Evolutionary conservation across 768 basidiomycete species (phyloP).

Genomic region (Mycena rebaudengoi): DNA sequence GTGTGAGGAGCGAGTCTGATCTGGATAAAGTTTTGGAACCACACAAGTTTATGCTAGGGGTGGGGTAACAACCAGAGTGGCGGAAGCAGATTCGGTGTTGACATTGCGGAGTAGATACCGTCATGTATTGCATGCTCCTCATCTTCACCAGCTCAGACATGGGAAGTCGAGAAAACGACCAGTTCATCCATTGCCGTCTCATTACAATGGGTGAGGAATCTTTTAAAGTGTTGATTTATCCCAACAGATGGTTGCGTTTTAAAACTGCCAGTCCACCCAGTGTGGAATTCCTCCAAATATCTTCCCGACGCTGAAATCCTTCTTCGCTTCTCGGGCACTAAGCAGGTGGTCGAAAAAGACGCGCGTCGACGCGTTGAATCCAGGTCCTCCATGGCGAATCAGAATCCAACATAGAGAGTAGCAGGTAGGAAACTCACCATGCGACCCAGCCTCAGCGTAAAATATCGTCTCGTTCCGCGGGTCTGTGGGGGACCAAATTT

Average conservation of each 20-base stretch:
- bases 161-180: too few species aligned
- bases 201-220: too few species aligned
- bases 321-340: slow-evolving; percentile 30
- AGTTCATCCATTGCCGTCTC: too few species aligned
- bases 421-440: slow-evolving; percentile 33
- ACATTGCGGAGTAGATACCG: too few species aligned
- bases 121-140: too few species aligned
- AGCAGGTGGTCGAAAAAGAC: slow-evolving; percentile 45
- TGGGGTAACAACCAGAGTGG: background rate
- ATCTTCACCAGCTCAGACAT: too few species aligned
- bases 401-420: background rate
- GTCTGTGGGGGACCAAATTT: slow-evolving; percentile 23
- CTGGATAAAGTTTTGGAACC: background rate
- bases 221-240: too few species aligned
- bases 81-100: slow-evolving; percentile 1
- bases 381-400: slow-evolving; percentile 41
- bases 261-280: slow-evolving; percentile 49
- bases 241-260: too few species aligned
- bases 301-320: slow-evolving; percentile 38
- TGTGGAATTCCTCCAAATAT: slow-evolving; percentile 45
- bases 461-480: slow-evolving; percentile 38
- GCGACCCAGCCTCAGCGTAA: slow-evolving; percentile 49
- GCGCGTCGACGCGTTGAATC: slow-evolving; percentile 41
- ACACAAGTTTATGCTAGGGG: slow-evolving; percentile 6
- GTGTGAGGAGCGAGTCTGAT: background rate